Percentiles rank a stretch among this genome's conserved stretches.
These are phyloP conservation scores for Dactylellina haptotyla DNA, from an alignment of 2,329 filamentous ascomycete genomes.

Conservation along the genomic window DNA sequence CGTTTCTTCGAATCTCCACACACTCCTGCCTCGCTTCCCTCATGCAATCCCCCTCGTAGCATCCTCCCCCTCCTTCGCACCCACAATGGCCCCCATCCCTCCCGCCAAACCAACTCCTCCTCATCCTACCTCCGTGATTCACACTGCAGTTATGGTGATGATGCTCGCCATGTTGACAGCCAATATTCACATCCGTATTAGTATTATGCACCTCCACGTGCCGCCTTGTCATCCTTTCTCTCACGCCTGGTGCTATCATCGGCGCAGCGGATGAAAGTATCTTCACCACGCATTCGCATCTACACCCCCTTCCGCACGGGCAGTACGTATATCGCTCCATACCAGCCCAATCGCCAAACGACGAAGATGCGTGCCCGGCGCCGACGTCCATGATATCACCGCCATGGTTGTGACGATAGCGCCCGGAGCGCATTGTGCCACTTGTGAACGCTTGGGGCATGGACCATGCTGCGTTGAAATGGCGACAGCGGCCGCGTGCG, in stretches of 20 bases:
- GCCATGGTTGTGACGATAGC: neutral
- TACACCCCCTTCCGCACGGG: conserved; percentile 36
- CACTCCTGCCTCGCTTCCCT: conserved; percentile 30
- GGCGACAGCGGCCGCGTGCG: conserved; percentile 31
- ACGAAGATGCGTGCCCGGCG: too few relatives aligned
- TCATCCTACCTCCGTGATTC: neutral
- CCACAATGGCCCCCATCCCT: neutral
- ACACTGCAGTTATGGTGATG: neutral
- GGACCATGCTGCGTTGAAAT: conserved; percentile 24
- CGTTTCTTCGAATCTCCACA: conserved; percentile 46
- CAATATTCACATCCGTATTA: conserved; percentile 16
- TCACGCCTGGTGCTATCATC: neutral
- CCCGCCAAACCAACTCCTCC: conserved; percentile 10
- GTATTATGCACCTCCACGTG: conserved; percentile 36
- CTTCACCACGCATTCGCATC: conserved; percentile 43
- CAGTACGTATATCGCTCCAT: conserved; percentile 23
- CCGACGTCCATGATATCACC: neutral
- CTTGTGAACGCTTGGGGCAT: conserved; percentile 21
- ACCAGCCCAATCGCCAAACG: conserved; percentile 1
- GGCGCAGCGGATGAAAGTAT: neutral
- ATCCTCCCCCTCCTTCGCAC: conserved; percentile 3
- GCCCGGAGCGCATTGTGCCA: neutral
- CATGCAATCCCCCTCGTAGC: neutral
- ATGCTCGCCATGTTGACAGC: conserved; percentile 9
- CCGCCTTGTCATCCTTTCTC: conserved; percentile 18